phyloP scores from a whole-genome alignment of 1,284 basidiomycete genomes.

The Mycena citricolor region DNA sequence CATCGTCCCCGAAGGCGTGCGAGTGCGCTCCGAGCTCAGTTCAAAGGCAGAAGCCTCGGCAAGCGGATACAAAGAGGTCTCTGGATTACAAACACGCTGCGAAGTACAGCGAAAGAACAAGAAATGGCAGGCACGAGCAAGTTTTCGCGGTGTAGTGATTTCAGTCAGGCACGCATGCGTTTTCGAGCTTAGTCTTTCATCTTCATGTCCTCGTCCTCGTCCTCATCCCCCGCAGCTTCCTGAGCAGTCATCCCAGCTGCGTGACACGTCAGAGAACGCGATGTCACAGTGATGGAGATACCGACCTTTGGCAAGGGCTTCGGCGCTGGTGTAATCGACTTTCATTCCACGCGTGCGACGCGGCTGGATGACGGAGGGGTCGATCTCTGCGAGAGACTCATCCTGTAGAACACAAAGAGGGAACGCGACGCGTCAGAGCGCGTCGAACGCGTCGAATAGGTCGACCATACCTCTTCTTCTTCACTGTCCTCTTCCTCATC shows the following conservation, averaged over 20 bases:
- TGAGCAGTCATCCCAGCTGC: slow-evolving; percentile 50
- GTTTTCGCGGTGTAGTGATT: background rate
- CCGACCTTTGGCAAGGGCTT: slow-evolving; percentile 57
- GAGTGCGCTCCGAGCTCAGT: slow-evolving; percentile 9
- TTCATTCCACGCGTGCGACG: slow-evolving; percentile 67
- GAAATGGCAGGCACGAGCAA: background rate
- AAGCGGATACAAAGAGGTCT: slow-evolving; percentile 10
- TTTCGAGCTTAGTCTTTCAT: slow-evolving; percentile 40
- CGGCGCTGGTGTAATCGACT: slow-evolving; percentile 70
- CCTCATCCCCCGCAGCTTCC: slow-evolving; percentile 42
- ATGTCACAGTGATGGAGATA: background rate
- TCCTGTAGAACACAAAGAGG: too few species aligned
- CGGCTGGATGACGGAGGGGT: slow-evolving; percentile 57
- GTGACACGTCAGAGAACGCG: background rate
- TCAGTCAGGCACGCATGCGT: background rate
- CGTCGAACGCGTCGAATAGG: slow-evolving; percentile 23
- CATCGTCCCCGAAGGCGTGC: too few species aligned
- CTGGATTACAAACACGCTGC: slow-evolving; percentile 6
- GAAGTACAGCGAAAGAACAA: background rate
- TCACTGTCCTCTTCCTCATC: slow-evolving; percentile 53
- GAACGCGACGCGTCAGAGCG: slow-evolving; percentile 25
- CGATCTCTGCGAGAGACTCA: slow-evolving; percentile 54
- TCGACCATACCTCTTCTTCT: slow-evolving; percentile 42
- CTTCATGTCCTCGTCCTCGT: slow-evolving; percentile 48
- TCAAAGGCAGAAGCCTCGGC: too few species aligned